Conservation (phyloP, 1,284 basidiomycete genomes). For the Boletus smithii region DNA sequence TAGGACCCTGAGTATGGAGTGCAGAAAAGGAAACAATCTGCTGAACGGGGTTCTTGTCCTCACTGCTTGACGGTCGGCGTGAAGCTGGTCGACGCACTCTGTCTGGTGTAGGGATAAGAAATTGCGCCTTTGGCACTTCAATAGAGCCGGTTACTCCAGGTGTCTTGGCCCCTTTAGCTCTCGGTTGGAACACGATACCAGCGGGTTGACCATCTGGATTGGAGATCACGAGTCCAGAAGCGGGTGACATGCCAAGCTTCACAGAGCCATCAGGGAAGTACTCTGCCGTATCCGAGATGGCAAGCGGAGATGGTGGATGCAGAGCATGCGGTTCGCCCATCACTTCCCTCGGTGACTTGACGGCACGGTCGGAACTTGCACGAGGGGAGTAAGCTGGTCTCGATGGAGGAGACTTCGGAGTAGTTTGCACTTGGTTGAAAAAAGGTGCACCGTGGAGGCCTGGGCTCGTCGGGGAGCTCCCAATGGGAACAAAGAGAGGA, state of each 20-base stretch:
- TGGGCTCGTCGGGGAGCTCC: conserved; percentile 83
- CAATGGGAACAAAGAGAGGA: conserved; percentile 88
- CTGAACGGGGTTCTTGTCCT: conserved; percentile 25
- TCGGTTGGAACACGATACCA: conserved; percentile 93
- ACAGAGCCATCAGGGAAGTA: conserved; percentile 80
- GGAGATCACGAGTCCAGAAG: conserved; percentile 87
- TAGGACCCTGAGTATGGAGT: conserved; percentile 27
- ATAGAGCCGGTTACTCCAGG: conserved; percentile 11
- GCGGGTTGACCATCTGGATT: conserved; percentile 90
- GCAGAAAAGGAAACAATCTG: conserved; percentile 35
- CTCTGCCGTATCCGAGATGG: conserved; percentile 73
- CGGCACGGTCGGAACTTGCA: conserved; percentile 56
- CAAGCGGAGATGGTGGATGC: conserved; percentile 70
- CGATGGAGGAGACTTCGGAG: conserved; percentile 41
- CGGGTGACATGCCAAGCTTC: conserved; percentile 72
- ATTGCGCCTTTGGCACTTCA: conserved; percentile 37
- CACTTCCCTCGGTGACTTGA: conserved; percentile 50
- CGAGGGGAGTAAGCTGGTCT: conserved; percentile 49
- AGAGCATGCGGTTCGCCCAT: conserved; percentile 38
- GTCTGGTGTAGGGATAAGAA: conserved; percentile 30
- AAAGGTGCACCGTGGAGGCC: conserved; percentile 43
- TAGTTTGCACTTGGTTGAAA: conserved; percentile 38
- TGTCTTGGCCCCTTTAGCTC: conserved; percentile 39
- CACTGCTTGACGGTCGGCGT: conserved; percentile 30
- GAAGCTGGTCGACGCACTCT: conserved; percentile 28